phyloP scores from a whole-genome alignment of 2,329 filamentous ascomycete species.

The Talaromyces marneffei region DNA sequence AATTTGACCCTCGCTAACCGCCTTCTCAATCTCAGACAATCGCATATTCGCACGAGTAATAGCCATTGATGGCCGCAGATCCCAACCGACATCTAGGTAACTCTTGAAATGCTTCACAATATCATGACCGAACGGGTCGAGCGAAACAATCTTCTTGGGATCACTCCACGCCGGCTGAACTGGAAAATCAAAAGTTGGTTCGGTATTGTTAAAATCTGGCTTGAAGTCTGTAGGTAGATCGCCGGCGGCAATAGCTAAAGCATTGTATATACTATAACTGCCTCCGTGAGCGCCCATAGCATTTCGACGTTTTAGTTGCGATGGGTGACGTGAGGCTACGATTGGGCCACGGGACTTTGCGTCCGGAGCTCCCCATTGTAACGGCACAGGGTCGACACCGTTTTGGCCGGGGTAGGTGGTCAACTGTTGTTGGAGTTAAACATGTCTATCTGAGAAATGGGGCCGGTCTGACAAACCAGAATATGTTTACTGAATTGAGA shows the following conservation, averaged over 20 bases:
- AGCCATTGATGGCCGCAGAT: conserved; percentile 85
- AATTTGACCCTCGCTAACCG: conserved; percentile 71
- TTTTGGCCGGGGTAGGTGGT: conserved; percentile 91
- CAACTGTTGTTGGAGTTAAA: conserved; percentile 31
- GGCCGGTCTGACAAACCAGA: conserved; percentile 9
- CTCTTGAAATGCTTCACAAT: conserved; percentile 73
- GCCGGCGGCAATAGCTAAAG: conserved; percentile 84
- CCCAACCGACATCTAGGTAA: conserved; percentile 63
- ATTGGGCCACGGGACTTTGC: conserved; percentile 74
- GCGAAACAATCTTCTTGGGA: conserved; percentile 89
- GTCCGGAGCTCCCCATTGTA: conserved; percentile 81
- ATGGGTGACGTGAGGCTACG: conserved; percentile 57
- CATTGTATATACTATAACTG: conserved; percentile 94
- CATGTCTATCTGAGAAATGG: background rate
- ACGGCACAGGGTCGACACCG: conserved; percentile 81
- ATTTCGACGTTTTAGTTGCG: conserved; percentile 33
- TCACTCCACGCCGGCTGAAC: conserved; percentile 87
- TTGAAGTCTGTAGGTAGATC: conserved; percentile 78
- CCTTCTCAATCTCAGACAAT: conserved; percentile 88
- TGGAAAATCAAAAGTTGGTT: conserved; percentile 83
- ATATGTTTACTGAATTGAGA: conserved; percentile 16
- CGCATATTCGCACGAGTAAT: conserved; percentile 93
- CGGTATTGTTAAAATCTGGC: conserved; percentile 74
- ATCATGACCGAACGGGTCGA: conserved; percentile 91
- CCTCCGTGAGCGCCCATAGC: conserved; percentile 71